Conservation (phyloP, 2,329 filamentous ascomycete genomes). For the Ascochyta clinopodiicola region DNA sequence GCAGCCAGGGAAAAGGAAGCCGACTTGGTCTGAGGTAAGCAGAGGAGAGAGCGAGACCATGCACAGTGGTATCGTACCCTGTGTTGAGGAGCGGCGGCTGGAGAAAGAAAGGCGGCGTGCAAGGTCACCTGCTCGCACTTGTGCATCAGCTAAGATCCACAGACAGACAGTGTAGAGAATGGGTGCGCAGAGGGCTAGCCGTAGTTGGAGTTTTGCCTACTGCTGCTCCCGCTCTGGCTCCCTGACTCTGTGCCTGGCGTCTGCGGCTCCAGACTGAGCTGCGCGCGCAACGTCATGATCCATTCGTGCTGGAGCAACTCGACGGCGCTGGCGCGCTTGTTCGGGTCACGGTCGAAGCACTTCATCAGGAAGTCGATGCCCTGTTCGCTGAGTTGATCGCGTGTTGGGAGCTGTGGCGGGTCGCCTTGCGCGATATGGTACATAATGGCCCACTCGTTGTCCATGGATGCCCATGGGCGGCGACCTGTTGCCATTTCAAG, state of each 20-base stretch:
- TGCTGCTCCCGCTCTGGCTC: constrained; percentile 27
- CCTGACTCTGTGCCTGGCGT: constrained; percentile 49
- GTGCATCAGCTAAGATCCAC: background rate
- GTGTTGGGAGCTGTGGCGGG: constrained; percentile 80
- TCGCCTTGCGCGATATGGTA: constrained; percentile 99
- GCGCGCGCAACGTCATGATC: constrained; percentile 63
- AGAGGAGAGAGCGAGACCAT: background rate
- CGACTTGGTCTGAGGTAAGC: background rate
- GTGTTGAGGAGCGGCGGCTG: background rate
- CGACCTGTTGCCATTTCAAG: constrained; percentile 97
- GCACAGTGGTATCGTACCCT: background rate
- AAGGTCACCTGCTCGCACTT: background rate
- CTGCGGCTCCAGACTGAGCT: constrained; percentile 55
- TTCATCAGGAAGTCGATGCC: constrained; percentile 88
- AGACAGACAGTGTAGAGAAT: background rate
- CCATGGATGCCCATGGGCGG: constrained; percentile 90
- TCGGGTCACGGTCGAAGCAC: constrained; percentile 87
- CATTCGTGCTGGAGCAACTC: constrained; percentile 95
- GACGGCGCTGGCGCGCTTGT: constrained; percentile 77
- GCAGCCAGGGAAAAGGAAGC: background rate
- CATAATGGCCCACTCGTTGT: constrained; percentile 99
- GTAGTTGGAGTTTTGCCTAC: constrained; percentile 47
- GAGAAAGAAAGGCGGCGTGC: background rate
- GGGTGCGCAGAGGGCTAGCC: constrained; percentile 20
- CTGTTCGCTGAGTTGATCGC: constrained; percentile 81